Base-by-base conservation (phyloP, 129 eudicot species). In the Flaveria sonorensis region DNA sequence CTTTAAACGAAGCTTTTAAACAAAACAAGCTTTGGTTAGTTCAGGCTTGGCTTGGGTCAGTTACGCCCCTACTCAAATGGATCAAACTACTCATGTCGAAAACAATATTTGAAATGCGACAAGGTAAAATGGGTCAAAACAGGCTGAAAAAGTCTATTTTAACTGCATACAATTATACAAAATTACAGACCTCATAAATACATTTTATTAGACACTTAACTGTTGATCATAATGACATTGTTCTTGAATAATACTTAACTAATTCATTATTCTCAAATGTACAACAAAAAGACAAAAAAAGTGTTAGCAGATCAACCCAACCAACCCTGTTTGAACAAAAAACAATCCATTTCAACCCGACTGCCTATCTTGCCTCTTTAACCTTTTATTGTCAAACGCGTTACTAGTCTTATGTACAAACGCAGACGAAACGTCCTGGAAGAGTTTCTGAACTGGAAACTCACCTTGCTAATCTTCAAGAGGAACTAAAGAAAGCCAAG, bases 391-490 rank as follows among this genome's bases (percentile, higher is more conserved):
- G 47, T 69, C 19, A 13, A 21, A 21, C 12, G 65, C 28, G 21
- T 67, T 60, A 13, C 14, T 3, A 68, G 32, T 68, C 19, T 45
- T 51, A 9, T 36, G 2, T 53, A 45, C 23, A 53, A 45, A 1
- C 57, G 50, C 88, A 91, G 97, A 94, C 87, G 75, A 87, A 86
- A 48, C 88, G 85, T 21, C 84, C 97, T 0, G 81, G 77, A 48
- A 84, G 79, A 81, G 87, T 84, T 11, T 55, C 96, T 13, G 97
- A 94, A 48, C 72, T 91, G 79, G 97, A 91, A 65, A 53, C 90
- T 70, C 97, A 89, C 84, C 87, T 94, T 16, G 83, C 90, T 61
- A 84, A 84, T 79, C 97, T 94, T 70, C 91, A 87, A 81, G 91
- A 91, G 53, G 99, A 94, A 74, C 87, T 91, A 68, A 91, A 86